Percentiles rank a stretch among this genome's conserved stretches.
Conservation (phyloP, 129 eudicot species). For the Saussurea involucrata region DNA sequence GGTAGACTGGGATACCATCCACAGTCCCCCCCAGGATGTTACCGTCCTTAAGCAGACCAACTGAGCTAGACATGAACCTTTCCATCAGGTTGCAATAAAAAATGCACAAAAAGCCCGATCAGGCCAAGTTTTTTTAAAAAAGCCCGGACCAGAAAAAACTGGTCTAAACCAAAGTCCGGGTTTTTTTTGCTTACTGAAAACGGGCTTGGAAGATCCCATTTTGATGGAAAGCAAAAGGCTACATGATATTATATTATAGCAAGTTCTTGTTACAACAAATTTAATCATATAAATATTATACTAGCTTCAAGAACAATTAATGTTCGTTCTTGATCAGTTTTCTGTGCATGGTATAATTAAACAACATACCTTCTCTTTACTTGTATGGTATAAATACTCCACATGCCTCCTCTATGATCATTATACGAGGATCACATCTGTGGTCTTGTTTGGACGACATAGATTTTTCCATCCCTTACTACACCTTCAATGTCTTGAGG, state of each 20-base stretch:
- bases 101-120: not conserved
- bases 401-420: not conserved
- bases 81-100: not conserved
- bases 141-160: not conserved
- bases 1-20: no score
- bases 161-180: not conserved
- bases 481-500: conserved; percentile 99
- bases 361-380: not conserved
- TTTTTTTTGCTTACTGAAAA: not conserved
- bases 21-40: no score
- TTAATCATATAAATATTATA: not conserved
- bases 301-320: not conserved
- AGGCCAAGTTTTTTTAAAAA: no score
- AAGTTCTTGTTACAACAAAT: not conserved
- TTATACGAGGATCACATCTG: conserved; percentile 59
- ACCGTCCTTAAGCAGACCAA: no score
- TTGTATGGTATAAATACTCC: not conserved
- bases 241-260: not conserved
- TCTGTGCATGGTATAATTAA: conserved; percentile 13
- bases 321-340: not conserved
- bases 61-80: no score
- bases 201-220: not conserved
- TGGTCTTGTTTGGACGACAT: conserved; percentile 97
- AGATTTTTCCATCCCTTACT: conserved; percentile 81
- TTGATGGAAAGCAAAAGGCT: not conserved